Conservation (phyloP, 2,329 filamentous ascomycete species). For the Dendryphion nanum region DNA sequence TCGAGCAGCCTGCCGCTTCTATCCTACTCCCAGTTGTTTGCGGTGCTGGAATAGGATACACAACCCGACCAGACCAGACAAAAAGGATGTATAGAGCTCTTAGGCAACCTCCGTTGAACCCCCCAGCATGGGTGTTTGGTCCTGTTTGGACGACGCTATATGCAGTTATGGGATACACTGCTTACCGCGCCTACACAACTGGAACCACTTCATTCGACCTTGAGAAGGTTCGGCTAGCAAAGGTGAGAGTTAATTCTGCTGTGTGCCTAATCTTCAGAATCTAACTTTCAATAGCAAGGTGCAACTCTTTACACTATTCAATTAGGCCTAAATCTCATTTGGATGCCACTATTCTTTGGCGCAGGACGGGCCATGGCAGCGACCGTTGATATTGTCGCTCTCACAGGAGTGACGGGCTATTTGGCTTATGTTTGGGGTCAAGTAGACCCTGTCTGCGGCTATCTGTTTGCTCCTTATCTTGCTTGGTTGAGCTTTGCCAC, state of each 20-base stretch:
- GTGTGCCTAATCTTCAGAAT: not conserved
- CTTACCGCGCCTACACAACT: constrained; percentile 70
- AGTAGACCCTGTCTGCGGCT: constrained; percentile 71
- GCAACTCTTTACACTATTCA: constrained; percentile 84
- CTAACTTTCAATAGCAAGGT: constrained; percentile 53
- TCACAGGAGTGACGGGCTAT: constrained; percentile 71
- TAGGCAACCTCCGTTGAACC: constrained; percentile 62
- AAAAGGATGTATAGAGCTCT: constrained; percentile 63
- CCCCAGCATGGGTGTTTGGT: constrained; percentile 58
- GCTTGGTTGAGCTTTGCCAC: constrained; percentile 86
- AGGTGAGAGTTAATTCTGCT: too few relatives aligned
- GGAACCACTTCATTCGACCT: constrained; percentile 57
- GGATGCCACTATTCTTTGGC: constrained; percentile 94
- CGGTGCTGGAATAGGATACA: constrained; percentile 72
- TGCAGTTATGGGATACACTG: constrained; percentile 80
- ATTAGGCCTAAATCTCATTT: constrained; percentile 78
- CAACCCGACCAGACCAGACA: constrained; percentile 58
- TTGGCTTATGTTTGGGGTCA: constrained; percentile 73
- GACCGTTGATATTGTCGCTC: constrained; percentile 69
- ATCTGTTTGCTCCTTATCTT: constrained; percentile 76
- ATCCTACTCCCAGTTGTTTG: constrained; percentile 73
- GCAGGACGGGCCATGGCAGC: constrained; percentile 70
- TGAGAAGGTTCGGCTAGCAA: constrained; percentile 56
- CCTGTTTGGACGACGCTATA: constrained; percentile 61
- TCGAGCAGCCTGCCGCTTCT: constrained; percentile 69